Conservation (phyloP, 2,329 filamentous ascomycete species). For the Dactylella cylindrospora region DNA sequence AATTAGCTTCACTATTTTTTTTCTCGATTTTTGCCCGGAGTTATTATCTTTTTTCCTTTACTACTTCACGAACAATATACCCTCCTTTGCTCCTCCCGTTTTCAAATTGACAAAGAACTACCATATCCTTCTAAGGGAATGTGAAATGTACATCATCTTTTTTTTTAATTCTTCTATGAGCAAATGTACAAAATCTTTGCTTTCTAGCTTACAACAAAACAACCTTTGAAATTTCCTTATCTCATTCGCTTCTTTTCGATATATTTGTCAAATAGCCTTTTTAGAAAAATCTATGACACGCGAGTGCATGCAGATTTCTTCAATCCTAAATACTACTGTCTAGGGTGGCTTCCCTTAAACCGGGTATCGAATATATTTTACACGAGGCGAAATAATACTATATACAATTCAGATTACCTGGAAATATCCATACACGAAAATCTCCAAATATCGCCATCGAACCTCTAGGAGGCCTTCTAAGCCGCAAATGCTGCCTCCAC, state of each 20-base stretch:
- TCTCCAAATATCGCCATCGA: background rate
- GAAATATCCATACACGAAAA: background rate
- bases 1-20: background rate
- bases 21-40: background rate
- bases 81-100: background rate
- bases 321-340: background rate
- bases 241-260: too few species aligned
- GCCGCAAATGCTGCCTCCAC: slow-evolving; percentile 20
- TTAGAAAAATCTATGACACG: slow-evolving; percentile 2
- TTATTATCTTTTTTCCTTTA: background rate
- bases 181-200: background rate
- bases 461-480: background rate
- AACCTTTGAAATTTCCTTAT: too few species aligned
- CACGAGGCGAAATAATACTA: background rate
- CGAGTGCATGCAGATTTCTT: slow-evolving; percentile 9
- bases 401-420: background rate
- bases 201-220: slow-evolving; percentile 1
- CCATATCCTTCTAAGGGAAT: background rate
- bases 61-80: background rate
- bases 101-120: background rate
- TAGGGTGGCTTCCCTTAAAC: background rate
- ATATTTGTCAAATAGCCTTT: too few species aligned
- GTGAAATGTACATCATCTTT: slow-evolving; percentile 1
- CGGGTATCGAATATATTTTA: background rate
- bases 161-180: too few species aligned